Evolutionary conservation across 306 rosid species (phyloP).

Genomic region (Pachyrhizus erosus): DNA sequence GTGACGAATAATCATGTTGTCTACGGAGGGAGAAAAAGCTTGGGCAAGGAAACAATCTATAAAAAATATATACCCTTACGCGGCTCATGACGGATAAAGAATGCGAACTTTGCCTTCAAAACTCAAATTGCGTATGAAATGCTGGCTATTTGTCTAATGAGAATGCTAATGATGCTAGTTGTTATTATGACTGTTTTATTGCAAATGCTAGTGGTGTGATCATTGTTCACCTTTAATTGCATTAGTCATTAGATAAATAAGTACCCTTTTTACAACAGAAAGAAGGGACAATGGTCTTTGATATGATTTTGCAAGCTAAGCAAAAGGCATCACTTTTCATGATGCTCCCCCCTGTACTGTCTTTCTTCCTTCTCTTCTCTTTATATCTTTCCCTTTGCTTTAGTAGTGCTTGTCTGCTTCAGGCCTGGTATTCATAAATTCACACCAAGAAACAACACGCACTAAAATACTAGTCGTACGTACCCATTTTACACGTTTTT

Average conservation of each 20-base stretch:
- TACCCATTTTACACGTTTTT: not conserved
- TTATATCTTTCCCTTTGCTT: constrained; percentile 24
- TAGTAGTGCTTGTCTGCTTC: constrained; percentile 8
- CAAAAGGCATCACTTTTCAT: constrained; percentile 43
- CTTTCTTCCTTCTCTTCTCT: constrained; percentile 43
- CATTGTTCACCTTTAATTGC: constrained; percentile 26
- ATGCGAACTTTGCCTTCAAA: not conserved
- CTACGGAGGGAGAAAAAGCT: not conserved
- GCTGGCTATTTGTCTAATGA: constrained; percentile 35
- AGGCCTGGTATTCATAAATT: constrained; percentile 11
- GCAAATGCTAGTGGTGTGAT: constrained; percentile 25
- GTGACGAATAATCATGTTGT: constrained; percentile 37
- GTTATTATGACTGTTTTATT: constrained; percentile 32
- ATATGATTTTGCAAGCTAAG: constrained; percentile 46
- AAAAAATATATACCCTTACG: not conserved
- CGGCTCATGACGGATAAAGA: constrained; percentile 4
- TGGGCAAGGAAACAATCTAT: constrained; percentile 3
- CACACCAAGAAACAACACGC: not conserved
- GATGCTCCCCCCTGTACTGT: constrained; percentile 41
- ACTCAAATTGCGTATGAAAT: not conserved
- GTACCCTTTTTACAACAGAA: constrained; percentile 18
- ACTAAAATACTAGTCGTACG: not conserved
- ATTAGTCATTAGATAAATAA: constrained; percentile 32
- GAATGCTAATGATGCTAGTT: constrained; percentile 37
- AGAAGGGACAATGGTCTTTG: constrained; percentile 24